Base-by-base conservation (phyloP, 371 early-diverging fungal genomes). In the Parasitella parasitica region DNA sequence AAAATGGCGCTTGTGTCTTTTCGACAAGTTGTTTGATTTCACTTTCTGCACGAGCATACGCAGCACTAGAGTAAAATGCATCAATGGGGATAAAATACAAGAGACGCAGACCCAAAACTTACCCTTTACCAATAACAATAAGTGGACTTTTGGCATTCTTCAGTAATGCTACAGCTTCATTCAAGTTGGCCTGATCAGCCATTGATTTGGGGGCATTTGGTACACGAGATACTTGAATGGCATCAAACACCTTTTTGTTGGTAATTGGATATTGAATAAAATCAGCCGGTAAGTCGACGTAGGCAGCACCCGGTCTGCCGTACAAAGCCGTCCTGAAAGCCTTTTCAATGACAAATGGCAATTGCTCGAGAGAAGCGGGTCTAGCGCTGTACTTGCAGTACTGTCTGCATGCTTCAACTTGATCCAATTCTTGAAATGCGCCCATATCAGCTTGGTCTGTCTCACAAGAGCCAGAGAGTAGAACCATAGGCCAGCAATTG, bases 111-210 rank as follows among this genome's bases (percentile, higher is more conserved):
- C n/a, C n/a, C n/a, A 12, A 27, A 8, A 49, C 48, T 68, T 73
- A 82, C 83, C 93, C 93, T 80, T 93, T 93, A 9, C 93, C 93
- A 24, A 92, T 70, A 8, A 93, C 82, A 18, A 92, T 66, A 37
- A 93, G 67, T 48, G 92, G 93, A 26, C 64, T 60, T 46, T 86
- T 78, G 13, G 93, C 90, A 5, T 57, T 35, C 2, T 57, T 36
- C 30, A 85, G 58, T 37, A 76, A 49, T 16, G 51, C 20, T 12
- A 68, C 62, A 20, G 82, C 83, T 57, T 67, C 32, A 30, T 64
- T 20, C 1, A 85, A 15, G 41, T 60, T 48, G 8, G 52, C n/a
- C 37, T 48, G 52, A 41, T 87, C 77, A 4, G 91, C 86, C 68
- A 82, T 66, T 1, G 77, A 76, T 27, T 64, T 64, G 24, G 82